A percentile compares a stretch with the other conserved stretches of the same genome.
Conservation (phyloP, 495 filamentous ascomycete species). For the Penicillium lividum region DNA sequence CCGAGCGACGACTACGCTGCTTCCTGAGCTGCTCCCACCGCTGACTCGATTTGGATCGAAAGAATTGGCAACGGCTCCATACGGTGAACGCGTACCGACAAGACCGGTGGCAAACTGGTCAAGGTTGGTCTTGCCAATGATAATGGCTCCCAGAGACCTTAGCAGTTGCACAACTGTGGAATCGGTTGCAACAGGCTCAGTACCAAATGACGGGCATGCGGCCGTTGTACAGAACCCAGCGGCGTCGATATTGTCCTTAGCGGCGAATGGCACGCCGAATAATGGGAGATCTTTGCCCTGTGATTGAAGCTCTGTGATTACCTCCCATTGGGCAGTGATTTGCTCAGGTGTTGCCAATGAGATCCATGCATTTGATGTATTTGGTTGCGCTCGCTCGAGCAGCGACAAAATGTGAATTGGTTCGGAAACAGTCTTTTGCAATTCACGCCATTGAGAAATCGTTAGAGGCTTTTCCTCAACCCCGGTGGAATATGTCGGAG, state of each 20-base stretch:
- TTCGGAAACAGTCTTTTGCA: conserved; percentile 6
- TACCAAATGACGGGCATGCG: conserved; percentile 56
- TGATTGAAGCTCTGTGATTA: conserved; percentile 1
- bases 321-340: conserved; percentile 14
- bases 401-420: conserved; percentile 13
- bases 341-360: conserved; percentile 19
- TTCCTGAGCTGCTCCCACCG: conserved; percentile 20
- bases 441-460: conserved; percentile 11
- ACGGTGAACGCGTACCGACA: conserved; percentile 62
- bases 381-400: conserved; percentile 7
- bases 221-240: conserved; percentile 58
- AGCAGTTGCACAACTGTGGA: conserved; percentile 21
- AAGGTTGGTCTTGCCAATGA: conserved; percentile 67
- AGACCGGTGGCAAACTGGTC: conserved; percentile 69
- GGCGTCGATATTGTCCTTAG: conserved; percentile 67
- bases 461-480: neutral
- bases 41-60: conserved; percentile 12
- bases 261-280: conserved; percentile 63
- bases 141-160: conserved; percentile 53
- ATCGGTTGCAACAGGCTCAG: conserved; percentile 44
- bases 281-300: conserved; percentile 52
- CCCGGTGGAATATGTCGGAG: neutral
- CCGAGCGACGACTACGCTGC: conserved; percentile 28
- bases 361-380: conserved; percentile 17
- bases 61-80: conserved; percentile 40